Base-by-base conservation (phyloP, 1,139 yeast genomes). In the Eremothecium coryli region DNA sequence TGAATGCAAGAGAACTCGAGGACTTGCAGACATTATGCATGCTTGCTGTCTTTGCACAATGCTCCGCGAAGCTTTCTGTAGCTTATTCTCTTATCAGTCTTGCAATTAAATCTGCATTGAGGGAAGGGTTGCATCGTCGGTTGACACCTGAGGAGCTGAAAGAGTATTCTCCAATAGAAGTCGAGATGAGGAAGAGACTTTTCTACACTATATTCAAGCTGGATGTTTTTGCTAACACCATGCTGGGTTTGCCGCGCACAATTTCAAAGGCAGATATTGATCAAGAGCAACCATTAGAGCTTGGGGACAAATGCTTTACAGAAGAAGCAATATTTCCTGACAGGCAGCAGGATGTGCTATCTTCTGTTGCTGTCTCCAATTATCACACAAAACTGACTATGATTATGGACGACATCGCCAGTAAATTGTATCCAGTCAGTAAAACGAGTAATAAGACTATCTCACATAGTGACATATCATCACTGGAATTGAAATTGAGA, bases 41-140 rank as follows among this genome's bases (percentile, higher is more conserved):
- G 67, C 53, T 72, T 51, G 77, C 82, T 37, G 68, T 86, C 48
- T 86, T 85, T 54, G 63, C 86, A 36, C 95, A 86, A 60, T 85
- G 95, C 54, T 81, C 94, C 2, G 95, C 95, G 1, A 68, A 95
- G 41, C 65, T 88, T 38, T 80, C 94, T 0, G 84, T 95, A 0
- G 86, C 96, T 58, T 86, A 86, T 56, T 78, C 94, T 0, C 86
- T 84, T 56, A 82, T 85, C 45, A 95, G 96, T n/a, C 80, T 84
- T 34, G 96, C 95, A 0, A 62, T 86, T 48, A 66, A 96, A 52
- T 79, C 90, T 33, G 94, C 94, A 0, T 61, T 86, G 34, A 71
- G 93, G 44, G 93, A 85, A 51, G 97, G 97, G 1, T 65, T 84
- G 23, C 97, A 86, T 56, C 66, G 96, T 44, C 78, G 79, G 48